Evolutionary conservation across 2,329 filamentous ascomycete species (phyloP).

Genomic region (Elsinoe perseae): DNA sequence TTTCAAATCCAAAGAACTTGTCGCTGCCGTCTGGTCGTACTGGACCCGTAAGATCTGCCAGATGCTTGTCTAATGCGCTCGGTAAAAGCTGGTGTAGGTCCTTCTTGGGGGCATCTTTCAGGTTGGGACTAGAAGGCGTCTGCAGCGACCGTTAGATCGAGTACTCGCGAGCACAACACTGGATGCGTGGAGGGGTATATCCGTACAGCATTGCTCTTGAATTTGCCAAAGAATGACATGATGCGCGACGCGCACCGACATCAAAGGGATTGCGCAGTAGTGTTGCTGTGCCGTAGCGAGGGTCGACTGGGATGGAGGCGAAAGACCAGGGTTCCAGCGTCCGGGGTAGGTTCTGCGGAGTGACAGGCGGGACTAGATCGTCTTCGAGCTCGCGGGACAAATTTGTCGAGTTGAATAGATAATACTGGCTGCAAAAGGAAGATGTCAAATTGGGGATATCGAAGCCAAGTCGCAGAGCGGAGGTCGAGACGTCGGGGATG

Average conservation of each 20-base stretch:
- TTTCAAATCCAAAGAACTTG: conserved; percentile 97
- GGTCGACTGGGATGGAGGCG: background rate
- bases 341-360: background rate
- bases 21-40: conserved; percentile 83
- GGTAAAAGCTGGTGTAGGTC: conserved; percentile 50
- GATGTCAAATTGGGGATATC: background rate
- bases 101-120: conserved; percentile 48
- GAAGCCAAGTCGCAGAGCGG: conserved; percentile 16
- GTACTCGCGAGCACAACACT: conserved; percentile 1
- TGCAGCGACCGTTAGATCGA: conserved; percentile 24
- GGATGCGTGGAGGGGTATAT: background rate
- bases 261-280: conserved; percentile 7
- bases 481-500: background rate
- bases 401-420: background rate
- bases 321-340: background rate
- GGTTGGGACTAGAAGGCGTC: conserved; percentile 42
- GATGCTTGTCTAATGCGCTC: conserved; percentile 62
- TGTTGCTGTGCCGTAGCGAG: conserved; percentile 1
- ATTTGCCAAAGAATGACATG: conserved; percentile 50
- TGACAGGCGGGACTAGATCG: background rate
- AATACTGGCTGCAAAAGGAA: background rate
- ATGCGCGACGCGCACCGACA: conserved; percentile 20
- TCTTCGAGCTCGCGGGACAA: conserved; percentile 5
- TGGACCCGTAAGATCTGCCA: conserved; percentile 73
- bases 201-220: conserved; percentile 42